These are phyloP conservation scores for Hirsutella rhossiliensis DNA, from an alignment of 2,329 filamentous ascomycete species.

Conservation along the genomic window DNA sequence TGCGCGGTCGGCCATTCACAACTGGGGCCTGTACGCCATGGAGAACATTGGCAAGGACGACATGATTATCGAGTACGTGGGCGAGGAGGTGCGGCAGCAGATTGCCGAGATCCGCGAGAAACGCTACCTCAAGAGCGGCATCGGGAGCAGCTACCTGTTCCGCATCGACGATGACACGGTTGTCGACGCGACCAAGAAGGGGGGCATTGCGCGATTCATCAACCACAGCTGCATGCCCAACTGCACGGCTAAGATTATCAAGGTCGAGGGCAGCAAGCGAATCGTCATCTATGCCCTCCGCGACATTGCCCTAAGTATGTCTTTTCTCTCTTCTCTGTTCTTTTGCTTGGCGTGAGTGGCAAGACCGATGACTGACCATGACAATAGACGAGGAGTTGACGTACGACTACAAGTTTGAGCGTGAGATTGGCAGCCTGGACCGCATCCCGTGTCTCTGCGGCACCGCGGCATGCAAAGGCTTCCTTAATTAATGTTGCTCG, in stretches of 20 bases:
- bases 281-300: slow-evolving; percentile 98
- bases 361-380: slow-evolving; percentile 12
- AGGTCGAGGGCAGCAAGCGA: slow-evolving; percentile 92
- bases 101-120: slow-evolving; percentile 94
- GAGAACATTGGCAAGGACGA: slow-evolving; percentile 95
- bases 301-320: slow-evolving; percentile 88
- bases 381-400: slow-evolving; percentile 87
- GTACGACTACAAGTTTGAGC: slow-evolving; percentile 99
- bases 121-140: slow-evolving; percentile 87
- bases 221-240: slow-evolving; percentile 98
- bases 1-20: slow-evolving; percentile 93
- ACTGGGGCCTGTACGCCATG: slow-evolving; percentile 96
- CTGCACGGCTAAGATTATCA: slow-evolving; percentile 98
- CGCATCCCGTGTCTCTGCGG: slow-evolving; percentile 96
- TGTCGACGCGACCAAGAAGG: slow-evolving; percentile 96
- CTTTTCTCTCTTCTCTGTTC: neutral
- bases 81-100: slow-evolving; percentile 91
- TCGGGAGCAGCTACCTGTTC: slow-evolving; percentile 95
- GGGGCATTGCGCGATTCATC: slow-evolving; percentile 95
- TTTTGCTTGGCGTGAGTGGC: too few relatives aligned
- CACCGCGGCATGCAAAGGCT: slow-evolving; percentile 92
- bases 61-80: slow-evolving; percentile 99
- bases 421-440: slow-evolving; percentile 87
- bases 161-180: slow-evolving; percentile 96
- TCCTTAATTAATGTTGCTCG: slow-evolving; percentile 69